These are phyloP conservation scores for Tylopilus felleus DNA, from an alignment of 768 basidiomycete genomes.

Conservation along the genomic window DNA sequence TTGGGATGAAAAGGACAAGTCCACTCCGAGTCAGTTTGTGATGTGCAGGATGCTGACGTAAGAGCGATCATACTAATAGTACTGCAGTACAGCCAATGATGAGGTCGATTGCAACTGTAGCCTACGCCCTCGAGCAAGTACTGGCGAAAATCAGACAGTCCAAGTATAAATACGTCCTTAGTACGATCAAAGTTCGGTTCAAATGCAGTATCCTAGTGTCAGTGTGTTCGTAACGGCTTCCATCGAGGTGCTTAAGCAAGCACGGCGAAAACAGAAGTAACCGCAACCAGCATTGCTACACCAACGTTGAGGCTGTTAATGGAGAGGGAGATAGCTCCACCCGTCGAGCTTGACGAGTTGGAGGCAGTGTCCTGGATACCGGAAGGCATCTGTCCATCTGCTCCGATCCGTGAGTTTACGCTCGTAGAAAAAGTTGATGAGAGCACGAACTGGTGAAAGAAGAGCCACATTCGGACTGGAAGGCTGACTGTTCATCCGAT, in stretches of 20 bases:
- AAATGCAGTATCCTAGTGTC: neutral
- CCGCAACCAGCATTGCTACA: slow-evolving; percentile 28
- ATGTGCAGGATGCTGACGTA: slow-evolving; percentile 20
- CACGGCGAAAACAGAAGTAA: slow-evolving; percentile 34
- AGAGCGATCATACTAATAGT: neutral
- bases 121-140: neutral
- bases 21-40: neutral
- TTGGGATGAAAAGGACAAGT: neutral
- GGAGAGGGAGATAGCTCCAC: slow-evolving; percentile 22
- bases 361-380: slow-evolving; percentile 21
- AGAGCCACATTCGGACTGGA: slow-evolving; percentile 44
- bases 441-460: slow-evolving; percentile 48
- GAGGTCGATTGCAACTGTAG: neutral
- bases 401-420: slow-evolving; percentile 1
- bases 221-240: neutral
- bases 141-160: neutral
- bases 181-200: neutral
- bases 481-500: slow-evolving; percentile 22
- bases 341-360: slow-evolving; percentile 19
- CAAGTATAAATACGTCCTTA: neutral
- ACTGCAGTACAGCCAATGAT: neutral
- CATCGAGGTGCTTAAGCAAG: slow-evolving; percentile 29
- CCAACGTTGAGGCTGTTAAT: slow-evolving; percentile 23
- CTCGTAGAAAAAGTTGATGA: neutral
- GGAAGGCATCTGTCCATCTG: slow-evolving; percentile 33